Base-by-base conservation (phyloP, 2,329 filamentous ascomycete species). In the Cladosporium sp. region DNA sequence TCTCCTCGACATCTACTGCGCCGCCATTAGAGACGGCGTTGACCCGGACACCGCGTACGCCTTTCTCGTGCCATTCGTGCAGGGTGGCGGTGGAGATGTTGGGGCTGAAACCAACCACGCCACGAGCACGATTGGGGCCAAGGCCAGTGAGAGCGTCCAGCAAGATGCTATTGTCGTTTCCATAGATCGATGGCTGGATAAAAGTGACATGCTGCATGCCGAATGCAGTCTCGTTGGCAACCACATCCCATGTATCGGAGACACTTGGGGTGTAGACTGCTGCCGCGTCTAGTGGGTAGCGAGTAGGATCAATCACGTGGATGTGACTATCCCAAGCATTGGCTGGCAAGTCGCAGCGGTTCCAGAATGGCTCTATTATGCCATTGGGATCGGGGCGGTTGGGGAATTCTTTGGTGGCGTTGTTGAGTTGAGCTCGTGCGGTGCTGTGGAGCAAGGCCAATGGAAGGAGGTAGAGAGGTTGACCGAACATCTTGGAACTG, bases 161-260 rank as follows among this genome's bases (percentile, higher is more conserved):
- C 3, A 86, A 71, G 65, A 82, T 85, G 0, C 77, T 74, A 64
- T 88, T 87, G 70, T 87, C 83, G 55, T 76, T 73, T 22, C 81
- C 83, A 67, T 87, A 87, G 54, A 85, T 82, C 15, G 82, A 85
- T 1, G 84, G 83, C 63, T 87, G 85, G 58, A 67, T 76, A 11
- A 87, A 73, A 22, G 87, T 83, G 52, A 84, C 75, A 60, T 84
- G 83, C 42, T 74, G 63, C 39, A 86, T 77, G 2, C 79, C 80
- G 14, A 86, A 54, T 5, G 59, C 61, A n/a, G 59, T 37, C 49
- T 67, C 63, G 60, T 70, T 70, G 22, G 50, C 38, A 14, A 59
- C 57, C 5, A 28, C 40, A 30, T 52, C 47, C 57, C 57, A 59
- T 2, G 40, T 47, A 9, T 37, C 42, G 20, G 49, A 51, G 8